Evolutionary conservation across 2,329 filamentous ascomycete species (phyloP).

Genomic region (Talaromyces pinophilus): DNA sequence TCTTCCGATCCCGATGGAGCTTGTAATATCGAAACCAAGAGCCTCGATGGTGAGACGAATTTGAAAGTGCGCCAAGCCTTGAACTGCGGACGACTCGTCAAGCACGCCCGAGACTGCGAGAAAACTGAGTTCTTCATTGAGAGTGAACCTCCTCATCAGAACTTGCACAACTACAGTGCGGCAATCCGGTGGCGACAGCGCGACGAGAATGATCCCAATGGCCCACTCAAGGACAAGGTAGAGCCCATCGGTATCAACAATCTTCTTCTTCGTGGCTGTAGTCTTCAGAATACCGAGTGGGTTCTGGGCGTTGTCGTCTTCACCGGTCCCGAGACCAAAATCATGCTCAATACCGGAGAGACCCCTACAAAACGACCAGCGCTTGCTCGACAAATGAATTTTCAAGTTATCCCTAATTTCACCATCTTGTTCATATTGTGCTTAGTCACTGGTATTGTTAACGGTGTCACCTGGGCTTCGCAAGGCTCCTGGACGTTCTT

Average conservation of each 20-base stretch:
- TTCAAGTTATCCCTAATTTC: conserved; percentile 97
- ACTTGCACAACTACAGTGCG: conserved; percentile 92
- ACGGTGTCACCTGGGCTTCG: conserved; percentile 76
- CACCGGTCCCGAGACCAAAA: conserved; percentile 95
- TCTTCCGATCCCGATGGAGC: conserved; percentile 92
- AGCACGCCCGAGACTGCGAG: conserved; percentile 90
- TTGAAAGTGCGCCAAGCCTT: conserved; percentile 91
- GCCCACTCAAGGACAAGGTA: conserved; percentile 72
- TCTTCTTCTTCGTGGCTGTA: conserved; percentile 86
- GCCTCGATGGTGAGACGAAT: conserved; percentile 96
- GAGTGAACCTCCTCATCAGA: conserved; percentile 87
- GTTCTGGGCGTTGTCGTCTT: conserved; percentile 88
- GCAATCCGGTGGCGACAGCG: conserved; percentile 83
- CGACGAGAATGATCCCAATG: conserved; percentile 63
- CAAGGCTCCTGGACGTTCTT: conserved; percentile 78
- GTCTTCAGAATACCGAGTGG: conserved; percentile 95
- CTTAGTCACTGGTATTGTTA: conserved; percentile 77
- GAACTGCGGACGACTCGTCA: conserved; percentile 77
- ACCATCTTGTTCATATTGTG: conserved; percentile 87
- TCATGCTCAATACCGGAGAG: conserved; percentile 97
- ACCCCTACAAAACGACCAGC: conserved; percentile 92
- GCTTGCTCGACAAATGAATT: conserved; percentile 91
- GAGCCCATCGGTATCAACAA: conserved; percentile 97
- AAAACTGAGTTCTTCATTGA: conserved; percentile 83
- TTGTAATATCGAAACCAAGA: conserved; percentile 98